Base-by-base conservation (phyloP, 2,329 filamentous ascomycete species). In the Piedraia hortae region DNA sequence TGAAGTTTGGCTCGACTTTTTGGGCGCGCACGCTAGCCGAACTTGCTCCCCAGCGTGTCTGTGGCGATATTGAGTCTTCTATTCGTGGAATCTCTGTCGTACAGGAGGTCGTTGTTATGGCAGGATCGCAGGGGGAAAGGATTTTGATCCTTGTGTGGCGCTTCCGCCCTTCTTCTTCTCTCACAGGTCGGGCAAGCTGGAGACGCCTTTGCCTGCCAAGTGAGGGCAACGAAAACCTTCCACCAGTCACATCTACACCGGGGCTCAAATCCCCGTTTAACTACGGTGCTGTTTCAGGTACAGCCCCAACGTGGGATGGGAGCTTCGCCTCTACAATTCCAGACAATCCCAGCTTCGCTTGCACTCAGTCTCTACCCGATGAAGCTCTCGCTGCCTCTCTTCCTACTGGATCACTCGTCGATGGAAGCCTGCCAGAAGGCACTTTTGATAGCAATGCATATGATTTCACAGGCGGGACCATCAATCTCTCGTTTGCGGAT, bases 1-100 rank as follows among this genome's bases (percentile, higher is more conserved):
- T 31, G 26, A 42, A 34, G 32, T 53, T 54, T 22, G 46, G 47
- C 2, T 49, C 46, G 21, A 35, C 31, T 3, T 53, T 52, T 26
- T 54, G 50, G 50, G 50, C 44, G 1, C 33, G 33, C 7, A 39
- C 38, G 15, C 39, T 51, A 28, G 34, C 29, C 2, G 30, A 31
- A 5, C 33, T 48, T 6, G 34, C 36, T 3, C 26, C 14, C 10
- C 32, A 22, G 18, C 21, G 31, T 10, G 28, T 23, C 20, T 17
- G 19, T 3, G 29, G 34, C 1, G 32, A 36, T 6, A 43, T 49
- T 1, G 30, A 35, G 3, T 30, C 35, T 3, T 34, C 35, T 3
- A 29, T 53, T 6, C 33, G 38, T 14, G 31, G 38, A 3, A 38
- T 53, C 18, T 48, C 41, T 1, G 50, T 46, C 3, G 38, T 43